These are phyloP conservation scores for Sporothrix brunneoviolacea DNA, from an alignment of 2,329 filamentous ascomycete species.

Conservation along the genomic window DNA sequence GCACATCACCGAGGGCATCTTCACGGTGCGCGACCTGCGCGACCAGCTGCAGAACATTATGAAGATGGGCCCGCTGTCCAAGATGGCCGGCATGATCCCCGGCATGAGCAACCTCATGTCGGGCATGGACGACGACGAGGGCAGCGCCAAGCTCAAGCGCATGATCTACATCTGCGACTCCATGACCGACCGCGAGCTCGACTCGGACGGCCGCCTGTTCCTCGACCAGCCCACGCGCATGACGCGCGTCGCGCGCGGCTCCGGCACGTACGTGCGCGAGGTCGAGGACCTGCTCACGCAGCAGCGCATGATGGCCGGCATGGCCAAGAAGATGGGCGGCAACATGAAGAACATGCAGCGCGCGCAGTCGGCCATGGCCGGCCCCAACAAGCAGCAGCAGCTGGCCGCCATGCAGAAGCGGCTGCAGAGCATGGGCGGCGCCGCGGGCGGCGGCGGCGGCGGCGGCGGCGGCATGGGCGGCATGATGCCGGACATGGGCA, in stretches of 20 bases:
- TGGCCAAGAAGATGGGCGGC: conserved; percentile 98
- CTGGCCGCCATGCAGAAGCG: conserved; percentile 96
- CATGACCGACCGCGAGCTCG: conserved; percentile 94
- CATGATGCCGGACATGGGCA: conserved; percentile 71
- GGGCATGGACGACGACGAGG: conserved; percentile 95
- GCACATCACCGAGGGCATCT: conserved; percentile 94
- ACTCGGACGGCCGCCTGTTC: conserved; percentile 91
- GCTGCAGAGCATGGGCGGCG: conserved; percentile 84
- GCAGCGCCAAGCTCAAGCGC: conserved; percentile 83
- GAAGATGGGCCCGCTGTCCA: conserved; percentile 97
- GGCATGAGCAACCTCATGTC: conserved; percentile 91
- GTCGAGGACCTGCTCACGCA: conserved; percentile 97
- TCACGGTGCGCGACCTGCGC: conserved; percentile 86
- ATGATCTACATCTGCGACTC: conserved; percentile 99
- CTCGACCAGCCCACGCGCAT: conserved; percentile 87
- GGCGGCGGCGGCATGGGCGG: conserved; percentile 14
- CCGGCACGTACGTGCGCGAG: conserved; percentile 82
- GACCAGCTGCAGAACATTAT: conserved; percentile 97
- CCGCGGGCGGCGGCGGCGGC: conserved; percentile 51
- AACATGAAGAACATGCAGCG: conserved; percentile 97
- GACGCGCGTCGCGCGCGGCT: conserved; percentile 83
- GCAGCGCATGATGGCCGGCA: conserved; percentile 96
- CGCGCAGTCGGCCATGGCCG: conserved; percentile 84
- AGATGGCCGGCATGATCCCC: conserved; percentile 98
- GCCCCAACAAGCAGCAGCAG: conserved; percentile 86